A percentile compares a stretch with the other conserved stretches of the same genome.
These are phyloP conservation scores for Backusella tuberculispora DNA, from an alignment of 192 early-diverging fungal species.

Conservation along the genomic window DNA sequence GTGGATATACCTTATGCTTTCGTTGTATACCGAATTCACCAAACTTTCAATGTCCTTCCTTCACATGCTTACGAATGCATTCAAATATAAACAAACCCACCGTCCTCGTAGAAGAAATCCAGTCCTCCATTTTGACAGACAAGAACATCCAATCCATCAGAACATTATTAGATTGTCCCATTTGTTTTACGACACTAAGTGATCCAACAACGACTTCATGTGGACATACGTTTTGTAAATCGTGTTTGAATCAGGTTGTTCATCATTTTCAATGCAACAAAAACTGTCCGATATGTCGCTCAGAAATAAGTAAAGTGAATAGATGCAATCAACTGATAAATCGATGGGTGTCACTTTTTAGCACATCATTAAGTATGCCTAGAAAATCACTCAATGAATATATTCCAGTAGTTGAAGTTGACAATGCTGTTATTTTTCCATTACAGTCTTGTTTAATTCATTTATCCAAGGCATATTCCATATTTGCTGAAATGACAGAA, in stretches of 20 bases:
- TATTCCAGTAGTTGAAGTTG: constrained; percentile 2
- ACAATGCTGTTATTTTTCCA: neutral
- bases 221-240: constrained; percentile 68
- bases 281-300: constrained; percentile 52
- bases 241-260: constrained; percentile 57
- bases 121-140: neutral
- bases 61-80: constrained; percentile 25
- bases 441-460: neutral
- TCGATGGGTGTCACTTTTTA: constrained; percentile 7
- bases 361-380: neutral
- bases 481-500: neutral
- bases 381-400: neutral
- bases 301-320: constrained; percentile 23
- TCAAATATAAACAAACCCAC: constrained; percentile 20
- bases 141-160: neutral
- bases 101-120: constrained; percentile 44
- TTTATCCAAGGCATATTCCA: neutral
- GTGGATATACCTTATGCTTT: constrained; percentile 46
- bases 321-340: neutral
- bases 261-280: constrained; percentile 36
- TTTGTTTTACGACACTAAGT: constrained; percentile 55
- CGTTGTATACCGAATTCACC: constrained; percentile 27
- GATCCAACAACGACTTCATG: constrained; percentile 66
- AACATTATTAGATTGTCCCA: constrained; percentile 49
- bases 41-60: constrained; percentile 25